These are phyloP conservation scores for Avena atlantica DNA, from an alignment of 176 grass and related monocot species.

Conservation along the genomic window DNA sequence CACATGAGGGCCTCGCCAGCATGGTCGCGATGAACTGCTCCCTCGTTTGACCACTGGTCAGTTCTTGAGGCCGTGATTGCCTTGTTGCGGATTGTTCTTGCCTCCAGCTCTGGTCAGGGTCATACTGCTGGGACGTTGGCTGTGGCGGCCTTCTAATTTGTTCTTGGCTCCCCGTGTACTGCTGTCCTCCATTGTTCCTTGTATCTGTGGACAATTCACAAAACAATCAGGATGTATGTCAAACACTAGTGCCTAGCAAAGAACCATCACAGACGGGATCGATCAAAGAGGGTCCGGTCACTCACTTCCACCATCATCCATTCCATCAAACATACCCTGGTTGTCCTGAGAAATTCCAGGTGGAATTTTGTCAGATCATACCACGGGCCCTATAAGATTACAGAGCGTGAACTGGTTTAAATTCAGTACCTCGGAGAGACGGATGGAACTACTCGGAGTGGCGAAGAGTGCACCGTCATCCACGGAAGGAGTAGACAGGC, in stretches of 20 bases:
- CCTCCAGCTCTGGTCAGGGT: constrained; percentile 46
- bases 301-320: constrained; percentile 74
- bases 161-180: constrained; percentile 27
- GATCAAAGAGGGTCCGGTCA: constrained; percentile 14
- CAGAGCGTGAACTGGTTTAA: neutral
- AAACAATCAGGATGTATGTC: constrained; percentile 16
- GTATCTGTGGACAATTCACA: constrained; percentile 35
- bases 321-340: constrained; percentile 64
- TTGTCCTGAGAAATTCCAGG: constrained; percentile 43
- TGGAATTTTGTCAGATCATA: constrained; percentile 51
- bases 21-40: constrained; percentile 49
- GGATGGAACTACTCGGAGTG: constrained; percentile 61
- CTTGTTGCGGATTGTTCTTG: constrained; percentile 53
- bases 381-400: neutral
- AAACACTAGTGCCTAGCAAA: constrained; percentile 8
- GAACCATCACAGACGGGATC: neutral
- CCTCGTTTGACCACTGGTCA: constrained; percentile 25
- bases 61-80: constrained; percentile 41
- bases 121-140: constrained; percentile 2
- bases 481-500: constrained; percentile 49
- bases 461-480: constrained; percentile 61
- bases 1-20: constrained; percentile 38
- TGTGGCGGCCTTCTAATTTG: constrained; percentile 26
- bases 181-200: constrained; percentile 20
- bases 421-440: constrained; percentile 62